Base-by-base conservation (phyloP, 2,329 filamentous ascomycete genomes). In the Didymosphaeria variabile region DNA sequence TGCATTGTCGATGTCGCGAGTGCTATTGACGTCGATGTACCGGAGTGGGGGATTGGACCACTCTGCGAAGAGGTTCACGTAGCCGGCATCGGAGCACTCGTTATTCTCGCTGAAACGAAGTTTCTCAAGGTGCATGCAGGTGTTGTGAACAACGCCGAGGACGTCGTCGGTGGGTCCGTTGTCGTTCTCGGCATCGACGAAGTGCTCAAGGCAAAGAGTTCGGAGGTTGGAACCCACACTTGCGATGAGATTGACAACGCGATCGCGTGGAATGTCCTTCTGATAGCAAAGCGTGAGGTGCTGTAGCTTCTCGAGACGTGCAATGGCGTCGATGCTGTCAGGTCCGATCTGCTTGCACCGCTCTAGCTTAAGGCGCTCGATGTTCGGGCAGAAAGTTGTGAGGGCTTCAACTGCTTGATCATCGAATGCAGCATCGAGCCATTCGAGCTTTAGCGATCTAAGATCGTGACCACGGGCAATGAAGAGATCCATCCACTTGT, bases 91-190 rank as follows among this genome's bases (percentile, higher is more conserved):
- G 0, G 91, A 93, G 79, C 91, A 90, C 12, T 82, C 78, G 68
- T 90, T 86, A 76, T 92, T 96, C 66, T 92, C 89, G 0, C 89
- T 91, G 68, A 98, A 87, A 54, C 94, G 91, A 19, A 98, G 85
- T 74, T 97, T 97, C 56, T 76, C 78, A 17, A 98, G 84, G 1
- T 82, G 79, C 7, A 79, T 83, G 77, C 93, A 97, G 42, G 88
- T 83, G 6, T 85, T 79, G 74, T 93, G 91, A 59, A 97, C 90
- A 0, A 86, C 83, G 50, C 87, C 83, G 1, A 97, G 84, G 1
- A 97, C 82, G 15, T 73, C 69, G 56, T 78, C 74, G 3, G 62
- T 67, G 0, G 72, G 64, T 3, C 82, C 81, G 73, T 95, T 90
- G 67, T 94, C 87, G 2, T 87, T 84, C 21, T 88, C 53, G 23